These are phyloP conservation scores for Epicoccum sorghinum DNA, from an alignment of 2,329 filamentous ascomycete species.

Conservation along the genomic window DNA sequence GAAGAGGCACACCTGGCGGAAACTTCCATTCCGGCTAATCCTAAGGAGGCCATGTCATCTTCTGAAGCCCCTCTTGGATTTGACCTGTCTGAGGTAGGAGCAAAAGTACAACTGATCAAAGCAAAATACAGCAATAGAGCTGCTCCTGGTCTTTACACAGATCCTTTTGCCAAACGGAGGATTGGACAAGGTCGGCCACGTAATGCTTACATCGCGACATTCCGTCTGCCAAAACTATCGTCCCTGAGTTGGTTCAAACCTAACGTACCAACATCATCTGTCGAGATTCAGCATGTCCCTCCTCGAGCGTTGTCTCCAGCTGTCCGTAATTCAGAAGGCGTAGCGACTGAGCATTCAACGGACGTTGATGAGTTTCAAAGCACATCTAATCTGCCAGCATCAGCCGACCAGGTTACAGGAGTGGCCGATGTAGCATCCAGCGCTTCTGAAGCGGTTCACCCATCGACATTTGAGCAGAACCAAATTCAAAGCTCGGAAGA, in stretches of 20 bases:
- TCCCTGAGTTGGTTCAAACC: conserved; percentile 45
- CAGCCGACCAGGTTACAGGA: no score
- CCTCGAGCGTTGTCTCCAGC: not conserved
- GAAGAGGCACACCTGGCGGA: not conserved
- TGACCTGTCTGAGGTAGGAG: not conserved
- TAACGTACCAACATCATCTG: not conserved
- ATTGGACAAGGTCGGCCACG: conserved; percentile 48
- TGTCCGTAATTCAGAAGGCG: not conserved
- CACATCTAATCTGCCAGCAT: no score
- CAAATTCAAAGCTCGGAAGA: no score
- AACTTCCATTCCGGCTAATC: not conserved
- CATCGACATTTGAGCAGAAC: no score
- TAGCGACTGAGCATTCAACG: no score
- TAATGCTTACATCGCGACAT: conserved; percentile 51
- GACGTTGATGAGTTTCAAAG: no score
- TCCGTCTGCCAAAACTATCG: conserved; percentile 47
- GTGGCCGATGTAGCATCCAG: no score
- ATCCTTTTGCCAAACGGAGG: conserved; percentile 52
- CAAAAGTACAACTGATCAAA: conserved; percentile 22
- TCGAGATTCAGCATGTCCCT: not conserved
- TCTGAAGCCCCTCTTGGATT: not conserved
- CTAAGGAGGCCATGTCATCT: not conserved
- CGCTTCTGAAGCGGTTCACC: no score
- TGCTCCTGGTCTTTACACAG: conserved; percentile 51
- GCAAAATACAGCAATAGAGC: conserved; percentile 37